A percentile compares a stretch with the other conserved stretches of the same genome.
phyloP scores from a whole-genome alignment of 2,329 filamentous ascomycete genomes.

The Trichophyton equinum region DNA sequence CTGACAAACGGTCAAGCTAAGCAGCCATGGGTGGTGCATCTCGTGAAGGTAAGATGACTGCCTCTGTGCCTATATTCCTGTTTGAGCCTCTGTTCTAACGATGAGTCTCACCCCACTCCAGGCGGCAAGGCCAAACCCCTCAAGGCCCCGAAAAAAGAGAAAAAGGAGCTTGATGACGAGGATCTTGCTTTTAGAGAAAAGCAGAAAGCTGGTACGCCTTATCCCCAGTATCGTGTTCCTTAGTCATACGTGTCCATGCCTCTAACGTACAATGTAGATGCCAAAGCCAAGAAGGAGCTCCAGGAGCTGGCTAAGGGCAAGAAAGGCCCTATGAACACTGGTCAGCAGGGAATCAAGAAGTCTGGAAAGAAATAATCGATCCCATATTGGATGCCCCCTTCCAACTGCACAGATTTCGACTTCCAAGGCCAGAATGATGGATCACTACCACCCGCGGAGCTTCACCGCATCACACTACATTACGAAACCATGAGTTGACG shows the following conservation, averaged over 20 bases:
- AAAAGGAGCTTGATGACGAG: slow-evolving; percentile 75
- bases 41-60: slow-evolving; percentile 46
- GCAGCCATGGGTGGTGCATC: slow-evolving; percentile 51
- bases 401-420: background rate
- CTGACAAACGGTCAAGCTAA: background rate
- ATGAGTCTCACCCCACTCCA: slow-evolving; percentile 23
- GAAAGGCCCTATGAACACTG: slow-evolving; percentile 66
- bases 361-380: slow-evolving; percentile 76
- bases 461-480: background rate
- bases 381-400: background rate
- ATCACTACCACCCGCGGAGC: background rate
- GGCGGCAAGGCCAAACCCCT: slow-evolving; percentile 73
- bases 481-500: background rate
- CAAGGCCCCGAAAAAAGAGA: slow-evolving; percentile 78
- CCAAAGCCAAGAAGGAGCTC: slow-evolving; percentile 75
- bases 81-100: background rate
- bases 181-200: slow-evolving; percentile 72
- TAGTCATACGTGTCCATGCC: background rate
- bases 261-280: slow-evolving; percentile 40
- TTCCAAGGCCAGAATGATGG: background rate
- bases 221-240: background rate
- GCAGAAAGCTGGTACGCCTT: slow-evolving; percentile 62
- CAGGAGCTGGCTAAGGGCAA: slow-evolving; percentile 73
- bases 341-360: slow-evolving; percentile 89
- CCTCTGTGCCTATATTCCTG: background rate